These are phyloP conservation scores for Fusarium nygamai DNA, from an alignment of 2,329 filamentous ascomycete genomes.

Conservation along the genomic window DNA sequence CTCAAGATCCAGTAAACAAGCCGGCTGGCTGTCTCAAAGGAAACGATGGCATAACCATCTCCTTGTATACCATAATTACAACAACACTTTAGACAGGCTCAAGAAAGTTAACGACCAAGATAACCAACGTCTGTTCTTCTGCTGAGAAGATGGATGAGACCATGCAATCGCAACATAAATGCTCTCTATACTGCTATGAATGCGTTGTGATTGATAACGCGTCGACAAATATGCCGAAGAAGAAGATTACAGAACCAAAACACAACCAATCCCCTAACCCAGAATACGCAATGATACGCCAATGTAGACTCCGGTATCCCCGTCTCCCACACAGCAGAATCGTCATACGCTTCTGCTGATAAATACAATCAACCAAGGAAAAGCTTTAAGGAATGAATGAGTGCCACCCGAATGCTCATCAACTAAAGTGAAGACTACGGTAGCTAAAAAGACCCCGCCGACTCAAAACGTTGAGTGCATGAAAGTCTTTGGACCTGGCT, in stretches of 20 bases:
- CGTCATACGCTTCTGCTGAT: constrained; percentile 38
- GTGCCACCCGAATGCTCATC: constrained; percentile 1
- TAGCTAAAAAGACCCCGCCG: constrained; percentile 3
- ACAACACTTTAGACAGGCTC: constrained; percentile 32
- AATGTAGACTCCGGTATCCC: constrained; percentile 43
- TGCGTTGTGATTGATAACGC: constrained; percentile 23
- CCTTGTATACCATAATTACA: constrained; percentile 28
- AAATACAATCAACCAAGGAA: constrained; percentile 37
- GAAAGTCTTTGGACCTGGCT: constrained; percentile 6
- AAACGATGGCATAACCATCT: not conserved
- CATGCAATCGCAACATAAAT: constrained; percentile 20
- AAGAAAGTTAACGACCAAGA: constrained; percentile 1
- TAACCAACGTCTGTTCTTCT: not conserved
- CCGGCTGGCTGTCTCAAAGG: not conserved
- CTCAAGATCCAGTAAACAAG: constrained; percentile 72
- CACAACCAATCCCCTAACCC: constrained; percentile 35
- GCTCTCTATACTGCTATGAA: constrained; percentile 49
- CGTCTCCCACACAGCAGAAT: constrained; percentile 39
- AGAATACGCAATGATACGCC: constrained; percentile 44
- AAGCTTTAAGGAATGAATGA: constrained; percentile 33
- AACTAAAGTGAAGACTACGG: not conserved
- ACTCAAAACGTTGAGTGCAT: constrained; percentile 2
- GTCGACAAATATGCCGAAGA: constrained; percentile 19
- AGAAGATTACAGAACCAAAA: constrained; percentile 33
- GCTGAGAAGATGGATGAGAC: constrained; percentile 5